phyloP scores from a whole-genome alignment of 495 filamentous ascomycete genomes.

The Aspergillus conjunctus region DNA sequence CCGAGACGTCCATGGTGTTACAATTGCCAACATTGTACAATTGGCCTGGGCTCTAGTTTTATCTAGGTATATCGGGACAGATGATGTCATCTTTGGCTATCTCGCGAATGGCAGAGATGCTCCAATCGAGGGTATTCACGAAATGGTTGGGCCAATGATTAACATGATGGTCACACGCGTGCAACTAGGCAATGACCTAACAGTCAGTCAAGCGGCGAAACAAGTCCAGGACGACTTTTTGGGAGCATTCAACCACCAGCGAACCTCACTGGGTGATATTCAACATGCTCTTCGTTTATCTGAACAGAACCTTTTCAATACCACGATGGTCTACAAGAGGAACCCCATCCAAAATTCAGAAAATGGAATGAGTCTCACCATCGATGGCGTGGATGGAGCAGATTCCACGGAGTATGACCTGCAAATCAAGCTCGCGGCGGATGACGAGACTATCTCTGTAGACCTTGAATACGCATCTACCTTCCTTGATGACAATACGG shows the following conservation, averaged over 20 bases:
- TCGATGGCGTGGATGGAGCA: slow-evolving; percentile 9
- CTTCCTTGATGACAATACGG: slow-evolving; percentile 4
- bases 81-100: slow-evolving; percentile 18
- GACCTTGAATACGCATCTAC: slow-evolving; percentile 15
- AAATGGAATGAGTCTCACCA: slow-evolving; percentile 1
- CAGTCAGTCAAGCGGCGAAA: slow-evolving; percentile 8
- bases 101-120: slow-evolving; percentile 19
- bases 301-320: slow-evolving; percentile 16
- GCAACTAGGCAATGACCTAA: background rate
- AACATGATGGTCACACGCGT: slow-evolving; percentile 14
- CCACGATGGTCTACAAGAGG: slow-evolving; percentile 17
- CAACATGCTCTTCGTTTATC: slow-evolving; percentile 16
- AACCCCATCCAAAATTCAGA: background rate
- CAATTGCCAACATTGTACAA: slow-evolving; percentile 18
- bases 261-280: slow-evolving; percentile 18
- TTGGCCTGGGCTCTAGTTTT: slow-evolving; percentile 16
- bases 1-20: slow-evolving; percentile 12
- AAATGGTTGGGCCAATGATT: slow-evolving; percentile 20
- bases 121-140: slow-evolving; percentile 13
- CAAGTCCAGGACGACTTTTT: slow-evolving; percentile 16
- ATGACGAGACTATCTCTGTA: background rate
- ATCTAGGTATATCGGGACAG: slow-evolving; percentile 12
- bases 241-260: slow-evolving; percentile 14
- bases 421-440: slow-evolving; percentile 9
- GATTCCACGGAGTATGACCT: slow-evolving; percentile 18